Evolutionary conservation across 345 rosid species (phyloP), one percentile per base, ranked within the genome.

Genomic region (Limnanthes douglasii): DNA sequence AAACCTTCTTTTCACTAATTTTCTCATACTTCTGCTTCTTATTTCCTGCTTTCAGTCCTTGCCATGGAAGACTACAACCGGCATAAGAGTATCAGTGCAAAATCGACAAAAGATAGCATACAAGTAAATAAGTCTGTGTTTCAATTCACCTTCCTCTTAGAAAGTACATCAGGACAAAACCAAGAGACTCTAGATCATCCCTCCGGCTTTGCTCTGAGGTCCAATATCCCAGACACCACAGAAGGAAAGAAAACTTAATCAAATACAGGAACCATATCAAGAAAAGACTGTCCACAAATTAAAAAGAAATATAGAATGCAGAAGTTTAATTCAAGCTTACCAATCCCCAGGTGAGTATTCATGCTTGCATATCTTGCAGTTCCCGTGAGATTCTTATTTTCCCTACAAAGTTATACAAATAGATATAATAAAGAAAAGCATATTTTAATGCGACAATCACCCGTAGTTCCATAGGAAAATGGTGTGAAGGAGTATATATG

Each of bases 361-460:
- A 78, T 78, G 83, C 99, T 92, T 17, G 99, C 99, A 69, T 92
- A 92, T 73, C 99, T 78, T 25, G 99, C 93, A 43, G 99, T 92
- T 52, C 99, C 96, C 9, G 76, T 85, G 50, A 92, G 61, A 56
- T 76, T 80, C 55, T 92, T 92, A 54, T 92, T 92, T 56, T 92
- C 99, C 66, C 98, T 90, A 70, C 46, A 65, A 25, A 3, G 34
- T 27, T 18, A n/a, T n/a, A n/a, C n/a, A n/a, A n/a, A n/a, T n/a
- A n/a, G 45, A 21, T 37, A 18, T n/a, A 15, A 13, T 31, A 10
- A 22, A 18, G 22, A 28, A 10, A n/a, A n/a, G n/a, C n/a, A n/a
- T n/a, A n/a, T 28, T 7, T 25, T 25, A 6, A 2, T 28, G 11
- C 14, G 2, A 10, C 32, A 10, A 7, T 28, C 12, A 28, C 32